Percentiles rank a stretch among this genome's conserved stretches.
These are phyloP conservation scores for Fusarium floridanum DNA, from an alignment of 2,329 filamentous ascomycete genomes.

Conservation along the genomic window DNA sequence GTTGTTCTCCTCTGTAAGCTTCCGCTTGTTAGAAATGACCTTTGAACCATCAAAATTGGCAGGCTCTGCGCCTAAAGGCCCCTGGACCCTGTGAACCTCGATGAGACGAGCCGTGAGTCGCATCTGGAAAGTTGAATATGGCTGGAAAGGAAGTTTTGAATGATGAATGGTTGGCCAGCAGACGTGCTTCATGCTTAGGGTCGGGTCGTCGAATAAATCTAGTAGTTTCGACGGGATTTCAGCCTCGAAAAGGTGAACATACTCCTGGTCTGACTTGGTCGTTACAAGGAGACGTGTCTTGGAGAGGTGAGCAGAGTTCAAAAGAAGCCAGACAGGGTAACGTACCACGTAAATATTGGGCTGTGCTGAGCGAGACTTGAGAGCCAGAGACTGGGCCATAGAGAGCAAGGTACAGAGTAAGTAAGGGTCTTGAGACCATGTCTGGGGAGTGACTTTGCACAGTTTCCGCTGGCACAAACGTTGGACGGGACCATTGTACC, in stretches of 20 bases:
- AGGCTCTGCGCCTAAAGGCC: no score
- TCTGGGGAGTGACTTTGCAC: neutral
- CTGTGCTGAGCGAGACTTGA: neutral
- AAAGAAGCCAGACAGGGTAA: neutral
- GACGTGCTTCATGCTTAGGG: neutral
- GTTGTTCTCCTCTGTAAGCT: neutral
- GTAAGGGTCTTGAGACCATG: slow-evolving; percentile 14
- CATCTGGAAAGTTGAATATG: neutral
- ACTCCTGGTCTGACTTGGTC: neutral
- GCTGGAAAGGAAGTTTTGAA: neutral
- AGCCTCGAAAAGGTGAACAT: slow-evolving; percentile 11
- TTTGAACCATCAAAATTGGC: neutral
- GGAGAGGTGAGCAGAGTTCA: neutral
- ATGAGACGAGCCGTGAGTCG: neutral
- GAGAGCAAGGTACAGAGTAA: slow-evolving; percentile 13
- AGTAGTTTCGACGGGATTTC: neutral
- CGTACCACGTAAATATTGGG: neutral
- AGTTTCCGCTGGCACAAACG: neutral
- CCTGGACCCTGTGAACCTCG: neutral
- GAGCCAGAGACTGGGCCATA: slow-evolving; percentile 6
- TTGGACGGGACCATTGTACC: slow-evolving; percentile 1
- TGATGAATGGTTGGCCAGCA: neutral
- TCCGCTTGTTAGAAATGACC: neutral
- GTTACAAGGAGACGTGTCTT: slow-evolving; percentile 10
- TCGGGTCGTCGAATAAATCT: neutral